A percentile compares a stretch with the other conserved stretches of the same genome.
phyloP scores from a whole-genome alignment of 768 basidiomycete genomes.

The Boletus pseudopeckii region DNA sequence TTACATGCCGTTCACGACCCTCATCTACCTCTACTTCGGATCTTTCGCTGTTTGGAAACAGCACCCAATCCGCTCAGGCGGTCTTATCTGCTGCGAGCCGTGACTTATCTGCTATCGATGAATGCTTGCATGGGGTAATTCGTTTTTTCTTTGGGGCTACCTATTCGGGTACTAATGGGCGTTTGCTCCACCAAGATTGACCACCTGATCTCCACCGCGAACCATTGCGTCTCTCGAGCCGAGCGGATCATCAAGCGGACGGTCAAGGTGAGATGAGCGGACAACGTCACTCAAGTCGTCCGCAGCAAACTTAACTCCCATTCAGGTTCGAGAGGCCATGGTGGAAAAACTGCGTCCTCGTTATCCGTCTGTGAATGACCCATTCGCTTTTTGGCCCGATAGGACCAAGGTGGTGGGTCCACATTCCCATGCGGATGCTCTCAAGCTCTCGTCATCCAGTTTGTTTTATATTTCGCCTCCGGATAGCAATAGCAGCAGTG shows the following conservation, averaged over 20 bases:
- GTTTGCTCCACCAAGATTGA: constrained; percentile 42
- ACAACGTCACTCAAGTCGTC: neutral
- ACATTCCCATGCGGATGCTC: neutral
- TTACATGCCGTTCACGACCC: constrained; percentile 13
- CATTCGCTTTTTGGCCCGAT: constrained; percentile 18
- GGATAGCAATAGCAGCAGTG: constrained; percentile 7
- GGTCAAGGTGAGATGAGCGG: constrained; percentile 43
- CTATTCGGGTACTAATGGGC: constrained; percentile 5
- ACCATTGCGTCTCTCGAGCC: constrained; percentile 53
- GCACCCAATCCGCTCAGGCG: constrained; percentile 43
- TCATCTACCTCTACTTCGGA: constrained; percentile 5
- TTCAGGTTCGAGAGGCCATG: constrained; percentile 49
- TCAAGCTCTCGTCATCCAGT: constrained; percentile 4
- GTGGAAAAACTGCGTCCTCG: constrained; percentile 41
- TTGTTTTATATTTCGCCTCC: constrained; percentile 24
- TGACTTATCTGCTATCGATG: constrained; percentile 55
- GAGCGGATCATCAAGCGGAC: constrained; percentile 56
- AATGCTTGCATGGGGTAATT: constrained; percentile 52
- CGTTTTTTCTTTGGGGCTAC: constrained; percentile 11
- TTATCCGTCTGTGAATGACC: constrained; percentile 19
- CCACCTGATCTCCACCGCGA: constrained; percentile 50
- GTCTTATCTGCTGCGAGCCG: constrained; percentile 51
- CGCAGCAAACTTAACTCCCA: neutral
- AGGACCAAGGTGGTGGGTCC: neutral
- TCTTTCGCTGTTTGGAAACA: constrained; percentile 31